phyloP scores from a whole-genome alignment of 1,139 yeast species.

The Suhomyces choctaworum region DNA sequence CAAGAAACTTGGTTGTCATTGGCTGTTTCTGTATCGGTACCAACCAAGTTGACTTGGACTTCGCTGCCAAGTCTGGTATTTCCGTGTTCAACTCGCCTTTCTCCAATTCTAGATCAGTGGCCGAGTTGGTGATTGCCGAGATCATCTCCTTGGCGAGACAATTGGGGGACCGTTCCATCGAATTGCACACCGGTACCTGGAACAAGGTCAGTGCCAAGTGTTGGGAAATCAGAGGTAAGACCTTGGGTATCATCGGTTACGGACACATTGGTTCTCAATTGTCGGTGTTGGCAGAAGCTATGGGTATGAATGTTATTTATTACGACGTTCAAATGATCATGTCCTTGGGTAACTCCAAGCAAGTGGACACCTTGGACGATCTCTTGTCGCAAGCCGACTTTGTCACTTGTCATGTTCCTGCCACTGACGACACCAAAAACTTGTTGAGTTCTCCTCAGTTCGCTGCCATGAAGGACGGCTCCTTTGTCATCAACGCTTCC shows the following conservation, averaged over 20 bases:
- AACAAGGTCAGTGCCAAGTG: slow-evolving; percentile 93
- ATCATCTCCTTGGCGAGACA: slow-evolving; percentile 93
- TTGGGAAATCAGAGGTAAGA: slow-evolving; percentile 99
- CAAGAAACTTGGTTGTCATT: slow-evolving; percentile 83
- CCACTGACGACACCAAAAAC: slow-evolving; percentile 86
- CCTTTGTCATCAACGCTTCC: slow-evolving; percentile 92
- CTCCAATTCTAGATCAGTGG: slow-evolving; percentile 97
- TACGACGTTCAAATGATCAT: slow-evolving; percentile 90
- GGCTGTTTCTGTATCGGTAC: slow-evolving; percentile 99
- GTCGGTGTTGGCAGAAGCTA: slow-evolving; percentile 93
- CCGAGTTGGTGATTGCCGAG: slow-evolving; percentile 96
- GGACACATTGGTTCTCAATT: slow-evolving; percentile 99
- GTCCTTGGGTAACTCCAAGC: slow-evolving; percentile 97
- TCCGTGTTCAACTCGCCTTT: slow-evolving; percentile 99
- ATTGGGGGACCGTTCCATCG: slow-evolving; percentile 94
- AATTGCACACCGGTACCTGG: slow-evolving; percentile 97
- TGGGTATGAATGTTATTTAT: slow-evolving; percentile 96
- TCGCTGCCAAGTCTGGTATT: slow-evolving; percentile 89
- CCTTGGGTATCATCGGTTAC: slow-evolving; percentile 94
- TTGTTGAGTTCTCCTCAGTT: slow-evolving; percentile 88
- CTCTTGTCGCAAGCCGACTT: slow-evolving; percentile 81
- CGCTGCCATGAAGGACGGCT: slow-evolving; percentile 94
- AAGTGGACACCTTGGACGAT: slow-evolving; percentile 82
- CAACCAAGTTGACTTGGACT: slow-evolving; percentile 91
- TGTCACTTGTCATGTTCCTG: slow-evolving; percentile 94